Percentiles rank a stretch among this genome's conserved stretches.
Evolutionary conservation across 73 alveolate species (phyloP).

Genomic region (Paramecium biaurelia): DNA sequence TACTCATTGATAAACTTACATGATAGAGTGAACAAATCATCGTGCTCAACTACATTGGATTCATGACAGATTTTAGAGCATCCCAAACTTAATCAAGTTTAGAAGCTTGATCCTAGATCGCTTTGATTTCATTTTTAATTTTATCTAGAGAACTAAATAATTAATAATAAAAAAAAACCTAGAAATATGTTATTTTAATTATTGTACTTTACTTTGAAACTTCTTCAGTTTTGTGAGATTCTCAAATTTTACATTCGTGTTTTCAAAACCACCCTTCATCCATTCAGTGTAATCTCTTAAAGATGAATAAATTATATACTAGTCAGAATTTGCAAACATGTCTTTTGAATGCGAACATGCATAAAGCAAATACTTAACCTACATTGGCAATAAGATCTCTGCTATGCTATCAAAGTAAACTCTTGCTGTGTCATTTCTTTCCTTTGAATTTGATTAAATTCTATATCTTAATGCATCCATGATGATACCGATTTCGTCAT

Average conservation of each 20-base stretch:
- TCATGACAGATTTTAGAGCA: not conserved
- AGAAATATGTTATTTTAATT: not conserved
- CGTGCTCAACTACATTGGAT: not conserved
- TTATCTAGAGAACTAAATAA: constrained; percentile 2
- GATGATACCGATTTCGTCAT: not conserved
- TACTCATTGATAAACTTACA: not conserved
- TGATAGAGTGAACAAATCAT: constrained; percentile 27
- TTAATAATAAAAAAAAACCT: not conserved
- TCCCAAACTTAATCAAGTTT: constrained; percentile 37
- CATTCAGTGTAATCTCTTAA: constrained; percentile 36
- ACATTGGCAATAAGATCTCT: not conserved
- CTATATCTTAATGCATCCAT: constrained; percentile 40
- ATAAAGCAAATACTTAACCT: constrained; percentile 13
- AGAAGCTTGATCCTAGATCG: not conserved
- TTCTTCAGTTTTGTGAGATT: not conserved
- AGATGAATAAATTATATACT: not conserved
- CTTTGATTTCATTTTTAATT: not conserved
- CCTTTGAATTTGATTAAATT: constrained; percentile 28
- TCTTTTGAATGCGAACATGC: not conserved
- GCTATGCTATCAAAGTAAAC: constrained; percentile 48
- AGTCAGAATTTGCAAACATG: not conserved
- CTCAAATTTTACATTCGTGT: not conserved
- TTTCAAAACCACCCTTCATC: not conserved
- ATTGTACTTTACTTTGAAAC: not conserved
- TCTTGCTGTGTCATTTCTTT: constrained; percentile 33